Conservation (phyloP, 2,329 filamentous ascomycete species). For the Penicillium sp. region DNA sequence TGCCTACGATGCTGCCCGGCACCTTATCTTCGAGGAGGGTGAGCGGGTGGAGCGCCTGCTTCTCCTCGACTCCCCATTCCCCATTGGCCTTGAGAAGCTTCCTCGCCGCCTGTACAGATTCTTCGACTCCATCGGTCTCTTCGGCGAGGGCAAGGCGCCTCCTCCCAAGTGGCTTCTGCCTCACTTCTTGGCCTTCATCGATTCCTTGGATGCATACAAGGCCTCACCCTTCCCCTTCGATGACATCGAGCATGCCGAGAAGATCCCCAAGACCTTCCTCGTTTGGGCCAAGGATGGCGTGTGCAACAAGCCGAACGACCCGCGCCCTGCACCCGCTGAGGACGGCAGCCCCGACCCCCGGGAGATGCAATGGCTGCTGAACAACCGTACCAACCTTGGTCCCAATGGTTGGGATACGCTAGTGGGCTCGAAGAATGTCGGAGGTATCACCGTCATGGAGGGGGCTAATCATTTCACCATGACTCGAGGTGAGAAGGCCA, state of each 20-base stretch:
- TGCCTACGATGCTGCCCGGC: conserved; percentile 66
- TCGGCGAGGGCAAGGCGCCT: conserved; percentile 48
- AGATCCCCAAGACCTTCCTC: conserved; percentile 46
- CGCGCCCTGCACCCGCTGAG: conserved; percentile 42
- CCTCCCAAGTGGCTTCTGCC: conserved; percentile 54
- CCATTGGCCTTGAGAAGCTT: conserved; percentile 68
- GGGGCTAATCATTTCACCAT: conserved; percentile 42
- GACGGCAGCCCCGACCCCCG: conserved; percentile 46
- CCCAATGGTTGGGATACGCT: conserved; percentile 52
- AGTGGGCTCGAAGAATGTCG: conserved; percentile 41
- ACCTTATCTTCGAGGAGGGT: conserved; percentile 57
- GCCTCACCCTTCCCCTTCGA: conserved; percentile 35
- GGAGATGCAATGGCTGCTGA: conserved; percentile 53
- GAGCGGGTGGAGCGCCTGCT: conserved; percentile 63
- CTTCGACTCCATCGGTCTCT: conserved; percentile 51
- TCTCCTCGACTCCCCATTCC: conserved; percentile 68
- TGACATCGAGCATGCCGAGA: conserved; percentile 32
- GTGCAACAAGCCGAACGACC: conserved; percentile 45
- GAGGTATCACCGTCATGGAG: conserved; percentile 36
- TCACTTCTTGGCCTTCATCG: conserved; percentile 55
- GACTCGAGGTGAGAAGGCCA: conserved; percentile 33
- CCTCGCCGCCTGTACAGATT: conserved; percentile 57
- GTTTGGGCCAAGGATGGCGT: conserved; percentile 55
- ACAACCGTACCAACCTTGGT: conserved; percentile 51
- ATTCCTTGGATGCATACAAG: conserved; percentile 50